phyloP scores from a whole-genome alignment of 1,139 yeast genomes.

The Candida buenavistaensis region DNA sequence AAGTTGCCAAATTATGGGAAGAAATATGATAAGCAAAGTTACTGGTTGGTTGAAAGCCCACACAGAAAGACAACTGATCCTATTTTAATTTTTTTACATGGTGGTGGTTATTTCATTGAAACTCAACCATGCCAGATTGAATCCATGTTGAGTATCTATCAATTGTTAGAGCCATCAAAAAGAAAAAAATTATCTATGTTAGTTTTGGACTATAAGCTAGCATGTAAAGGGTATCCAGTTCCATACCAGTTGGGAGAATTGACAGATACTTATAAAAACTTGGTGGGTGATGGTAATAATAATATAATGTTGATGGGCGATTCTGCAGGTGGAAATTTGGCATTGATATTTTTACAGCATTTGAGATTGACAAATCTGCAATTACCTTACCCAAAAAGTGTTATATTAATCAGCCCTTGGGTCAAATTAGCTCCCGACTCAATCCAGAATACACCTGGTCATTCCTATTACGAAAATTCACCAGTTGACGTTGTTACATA shows the following conservation, averaged over 20 bases:
- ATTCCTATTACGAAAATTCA: conserved; percentile 35
- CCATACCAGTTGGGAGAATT: conserved; percentile 40
- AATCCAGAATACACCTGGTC: conserved; percentile 22
- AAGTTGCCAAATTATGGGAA: conserved; percentile 33
- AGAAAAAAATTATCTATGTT: conserved; percentile 30
- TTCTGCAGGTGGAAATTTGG: conserved; percentile 45
- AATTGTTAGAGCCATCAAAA: conserved; percentile 27
- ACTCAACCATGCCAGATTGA: conserved; percentile 35
- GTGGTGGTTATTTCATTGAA: conserved; percentile 45
- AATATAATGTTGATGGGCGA: conserved; percentile 41
- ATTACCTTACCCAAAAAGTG: conserved; percentile 29
- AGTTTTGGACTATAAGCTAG: conserved; percentile 41
- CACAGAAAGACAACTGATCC: conserved; percentile 28
- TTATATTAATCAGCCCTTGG: conserved; percentile 45
- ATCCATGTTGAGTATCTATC: conserved; percentile 30
- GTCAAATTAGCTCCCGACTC: conserved; percentile 17
- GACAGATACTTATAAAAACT: conserved; percentile 28
- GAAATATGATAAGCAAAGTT: conserved; percentile 31
- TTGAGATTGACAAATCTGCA: neutral
- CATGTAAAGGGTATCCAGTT: conserved; percentile 28
- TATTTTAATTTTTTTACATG: conserved; percentile 39
- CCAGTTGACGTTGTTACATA: conserved; percentile 32
- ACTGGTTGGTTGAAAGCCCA: conserved; percentile 38
- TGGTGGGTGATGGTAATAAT: conserved; percentile 24
- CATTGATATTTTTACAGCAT: conserved; percentile 26